A percentile compares a stretch with the other conserved stretches of the same genome.
Conservation (phyloP, 1,139 yeast genomes). For the Candida neerlandica region DNA sequence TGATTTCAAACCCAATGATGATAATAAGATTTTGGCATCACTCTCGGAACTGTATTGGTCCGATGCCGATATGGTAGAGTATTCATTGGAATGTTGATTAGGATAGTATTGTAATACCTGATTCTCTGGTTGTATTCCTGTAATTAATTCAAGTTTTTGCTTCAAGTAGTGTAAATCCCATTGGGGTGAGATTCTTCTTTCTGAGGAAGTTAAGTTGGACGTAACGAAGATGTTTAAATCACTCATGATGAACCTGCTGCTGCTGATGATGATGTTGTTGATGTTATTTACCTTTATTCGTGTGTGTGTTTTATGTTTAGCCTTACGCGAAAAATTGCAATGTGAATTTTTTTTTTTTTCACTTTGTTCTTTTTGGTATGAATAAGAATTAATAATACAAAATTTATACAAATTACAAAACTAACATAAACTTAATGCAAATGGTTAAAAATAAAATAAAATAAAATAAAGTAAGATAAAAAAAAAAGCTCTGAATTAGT, state of each 20-base stretch:
- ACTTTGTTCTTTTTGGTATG: background rate
- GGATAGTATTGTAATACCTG: constrained; percentile 59
- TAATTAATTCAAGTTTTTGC: constrained; percentile 63
- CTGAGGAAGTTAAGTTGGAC: constrained; percentile 69
- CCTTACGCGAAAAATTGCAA: background rate
- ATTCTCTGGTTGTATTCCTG: constrained; percentile 70
- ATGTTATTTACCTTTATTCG: background rate
- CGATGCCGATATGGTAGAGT: constrained; percentile 22
- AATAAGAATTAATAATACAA: constrained; percentile 4
- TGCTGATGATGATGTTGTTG: too few relatives aligned
- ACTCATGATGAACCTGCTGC: constrained; percentile 25
- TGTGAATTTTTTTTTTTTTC: background rate
- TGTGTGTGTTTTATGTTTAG: too few relatives aligned
- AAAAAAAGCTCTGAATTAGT: background rate
- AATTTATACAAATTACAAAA: background rate
- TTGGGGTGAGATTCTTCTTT: constrained; percentile 63
- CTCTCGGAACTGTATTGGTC: constrained; percentile 15
- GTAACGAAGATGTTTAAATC: constrained; percentile 62
- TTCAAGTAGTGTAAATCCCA: constrained; percentile 65
- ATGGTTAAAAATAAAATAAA: background rate
- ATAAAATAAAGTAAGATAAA: background rate
- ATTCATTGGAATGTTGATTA: constrained; percentile 41
- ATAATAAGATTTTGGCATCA: constrained; percentile 18
- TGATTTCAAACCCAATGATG: constrained; percentile 31
- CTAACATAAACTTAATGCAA: too few relatives aligned